Evolutionary conservation across 768 basidiomycete genomes (phyloP), one percentile per base, ranked within the genome.

Genomic region (Hericium erinaceus): DNA sequence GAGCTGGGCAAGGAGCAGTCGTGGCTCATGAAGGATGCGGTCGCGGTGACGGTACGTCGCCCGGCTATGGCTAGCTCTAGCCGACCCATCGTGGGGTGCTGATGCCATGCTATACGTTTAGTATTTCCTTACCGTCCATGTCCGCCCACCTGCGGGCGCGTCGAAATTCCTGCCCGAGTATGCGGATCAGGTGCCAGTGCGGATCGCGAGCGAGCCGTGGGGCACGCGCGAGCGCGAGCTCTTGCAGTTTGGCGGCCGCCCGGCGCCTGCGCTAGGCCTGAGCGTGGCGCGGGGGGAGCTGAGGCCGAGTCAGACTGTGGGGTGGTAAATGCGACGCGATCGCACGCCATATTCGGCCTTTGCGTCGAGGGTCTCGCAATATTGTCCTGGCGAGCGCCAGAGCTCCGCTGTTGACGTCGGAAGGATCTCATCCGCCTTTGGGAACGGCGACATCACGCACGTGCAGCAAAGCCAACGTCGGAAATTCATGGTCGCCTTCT

Each of bases 121-220:
- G 44, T 46, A 46, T 20, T n/a, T 20, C 18, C 9, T 46, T 3
- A 15, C n/a, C 12, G 20, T 46, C n/a, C n/a, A 1, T n/a, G 44
- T 46, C n/a, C 10, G 20, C n/a, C 44, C 44, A n/a, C 44, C 44
- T 9, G 18, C n/a, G n/a, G 20, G n/a, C 44, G 44, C 44, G 44
- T 46, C 44, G n/a, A 46, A 46, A 9, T 51, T 51, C 33, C 62
- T 75, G 15, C 75, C 74, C 5, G 63, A 63, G 26, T 75, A 70
- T 60, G 61, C 60, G 16, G 67, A 72, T 56, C 74, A 76, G 16
- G 69, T 71, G 48, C 56, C 65, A 10, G 44, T 77, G 12, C 60
- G 70, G 38, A 46, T 77, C 11, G 73, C 68, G 37, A 75, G 75
- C 9, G 75, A 76, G 62, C 66, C 66, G 22, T 75, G 70, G 65